phyloP scores from a whole-genome alignment of 768 basidiomycete genomes.

The Lactifluus piperatus region DNA sequence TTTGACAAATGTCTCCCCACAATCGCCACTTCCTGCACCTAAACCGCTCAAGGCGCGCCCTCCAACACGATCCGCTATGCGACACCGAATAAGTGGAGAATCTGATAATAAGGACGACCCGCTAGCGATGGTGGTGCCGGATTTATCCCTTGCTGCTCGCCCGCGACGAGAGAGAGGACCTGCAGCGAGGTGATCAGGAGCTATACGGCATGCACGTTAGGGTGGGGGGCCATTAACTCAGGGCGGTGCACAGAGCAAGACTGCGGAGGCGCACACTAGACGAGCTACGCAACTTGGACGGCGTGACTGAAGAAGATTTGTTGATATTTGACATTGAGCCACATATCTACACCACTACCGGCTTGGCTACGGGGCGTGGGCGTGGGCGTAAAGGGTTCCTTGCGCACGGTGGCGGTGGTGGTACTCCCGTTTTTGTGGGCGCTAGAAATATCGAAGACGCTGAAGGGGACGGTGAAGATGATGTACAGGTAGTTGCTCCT shows the following conservation, averaged over 20 bases:
- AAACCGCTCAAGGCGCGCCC: too few species aligned
- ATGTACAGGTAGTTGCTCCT: neutral
- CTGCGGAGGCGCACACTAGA: slow-evolving; percentile 49
- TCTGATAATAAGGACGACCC: slow-evolving; percentile 25
- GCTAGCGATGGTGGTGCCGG: neutral
- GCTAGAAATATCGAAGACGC: slow-evolving; percentile 23
- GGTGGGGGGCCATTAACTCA: too few species aligned
- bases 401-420: too few species aligned
- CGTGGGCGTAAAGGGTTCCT: slow-evolving; percentile 45
- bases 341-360: too few species aligned
- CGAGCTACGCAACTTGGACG: too few species aligned
- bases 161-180: neutral
- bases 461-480: slow-evolving; percentile 22
- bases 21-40: too few species aligned
- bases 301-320: too few species aligned
- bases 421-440: slow-evolving; percentile 61
- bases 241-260: too few species aligned
- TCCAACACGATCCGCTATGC: too few species aligned
- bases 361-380: slow-evolving; percentile 37
- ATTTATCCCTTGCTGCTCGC: neutral
- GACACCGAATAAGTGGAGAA: too few species aligned
- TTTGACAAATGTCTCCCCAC: slow-evolving; percentile 55
- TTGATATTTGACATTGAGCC: too few species aligned
- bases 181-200: neutral
- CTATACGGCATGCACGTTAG: too few species aligned